Evolutionary conservation across 2,329 filamentous ascomycete genomes (phyloP), one percentile per base, ranked within the genome.

Genomic region (Tricladium varicosporioides): DNA sequence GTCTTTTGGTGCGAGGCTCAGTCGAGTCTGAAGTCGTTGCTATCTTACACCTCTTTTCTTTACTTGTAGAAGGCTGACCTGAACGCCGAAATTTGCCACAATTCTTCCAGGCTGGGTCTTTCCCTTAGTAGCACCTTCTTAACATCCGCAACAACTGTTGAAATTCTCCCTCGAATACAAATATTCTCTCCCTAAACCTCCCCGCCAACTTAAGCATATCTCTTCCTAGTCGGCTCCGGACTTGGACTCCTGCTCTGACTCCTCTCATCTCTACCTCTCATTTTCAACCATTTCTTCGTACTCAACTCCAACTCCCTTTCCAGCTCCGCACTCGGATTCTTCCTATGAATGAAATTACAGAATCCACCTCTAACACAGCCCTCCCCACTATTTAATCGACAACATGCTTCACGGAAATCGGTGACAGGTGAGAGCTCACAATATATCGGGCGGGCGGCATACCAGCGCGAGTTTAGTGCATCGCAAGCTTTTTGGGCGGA

Each of bases 331-430:
- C 83, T 85, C 3, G 94, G 94, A 72, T 97, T 94, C 80, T 99
- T 99, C 70, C 94, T 85, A 74, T 99, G 94, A 64, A 99, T 99
- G 74, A 99, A 99, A 75, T 99, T 99, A 82, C 94, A 99, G 79
- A 97, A 97, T 32, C 94, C 94, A 61, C 92, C 94, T 63, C 94
- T 83, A 45, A 96, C 92, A 75, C 94, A 99, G 46, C 94, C 94
- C 75, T 97, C 94, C 61, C 94, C 94, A 42, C 84, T 89, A 71
- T 99, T 99, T 22, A 97, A 80, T 54, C 94, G 84, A 76, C 94
- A 99, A 74, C 94, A 99, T 15, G 94, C 94, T 79, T 99, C 94
- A 72, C 94, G 84, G 75, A 99, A 99, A 77, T 99, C 94, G 63
- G 94, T 99, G 56, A 99, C 94, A 66, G 94, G 94, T 53, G 87